Evolutionary conservation across 2,329 filamentous ascomycete species (phyloP), one percentile per base, ranked within the genome.

Genomic region (Colletotrichum orbiculare): DNA sequence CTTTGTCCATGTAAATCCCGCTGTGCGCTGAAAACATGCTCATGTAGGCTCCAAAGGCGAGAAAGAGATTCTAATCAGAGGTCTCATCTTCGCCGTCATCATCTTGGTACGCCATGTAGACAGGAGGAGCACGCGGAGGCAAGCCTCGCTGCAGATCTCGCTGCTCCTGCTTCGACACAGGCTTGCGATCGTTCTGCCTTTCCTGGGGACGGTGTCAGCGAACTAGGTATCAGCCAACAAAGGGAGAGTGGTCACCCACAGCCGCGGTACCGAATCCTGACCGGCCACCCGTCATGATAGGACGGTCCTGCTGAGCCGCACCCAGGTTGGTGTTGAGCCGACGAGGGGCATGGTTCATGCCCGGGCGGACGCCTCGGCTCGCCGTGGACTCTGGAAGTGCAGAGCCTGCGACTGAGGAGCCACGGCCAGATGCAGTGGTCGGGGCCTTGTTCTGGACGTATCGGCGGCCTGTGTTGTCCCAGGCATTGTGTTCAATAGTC

Each of bases 381-480:
- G 25, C 25, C 25, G 25, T 25, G 25, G 25, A 25, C 25, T 25
- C 25, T 25, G 25, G 4, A 25, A 25, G 25, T 25, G 25, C 25
- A 25, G 25, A 5, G 25, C 25, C 25, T 25, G 25, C 25, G 8
- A 46, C 15, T 2, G 53, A 66, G 1, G 63, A 56, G 10, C 12
- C 15, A 25, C 25, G 25, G 25, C 25, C 25, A 25, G 25, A 25
- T 25, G 25, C 25, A 25, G 4, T 25, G 25, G 25, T 25, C 2
- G 68, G 66, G 0, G 68, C 58, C 59, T 76, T 77, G 43, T 64
- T 34, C 1, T 33, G 59, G 3, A 53, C 50, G 35, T 76, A 64
- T 6, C 59, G 69, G 1, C 60, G 64, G 0, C 77, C 77, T 5
- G 43, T 58, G 1, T 69, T 15, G 9, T 75, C 75, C 75, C 76